Evolutionary conservation across 2,329 filamentous ascomycete genomes (phyloP), one percentile per base, ranked within the genome.

Genomic region (Colletotrichum tofieldiae): DNA sequence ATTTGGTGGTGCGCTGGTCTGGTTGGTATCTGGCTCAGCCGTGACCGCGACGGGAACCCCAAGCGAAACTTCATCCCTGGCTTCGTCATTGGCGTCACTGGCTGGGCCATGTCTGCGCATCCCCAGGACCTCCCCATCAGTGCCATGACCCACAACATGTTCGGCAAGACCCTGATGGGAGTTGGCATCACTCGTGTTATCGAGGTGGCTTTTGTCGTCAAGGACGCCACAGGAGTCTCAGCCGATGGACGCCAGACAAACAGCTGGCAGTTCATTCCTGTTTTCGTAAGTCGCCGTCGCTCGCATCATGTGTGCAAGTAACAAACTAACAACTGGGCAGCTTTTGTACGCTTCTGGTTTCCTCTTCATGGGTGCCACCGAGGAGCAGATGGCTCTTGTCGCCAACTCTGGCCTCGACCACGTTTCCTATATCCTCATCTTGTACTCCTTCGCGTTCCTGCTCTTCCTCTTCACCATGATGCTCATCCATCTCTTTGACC

Each of bases 1-100:
- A 91, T 99, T 63, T 99, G 96, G 96, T 99, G 96, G 96, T 93
- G 92, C 77, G 96, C 96, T 9, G 96, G 96, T 32, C 85, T 99
- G 39, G 89, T 96, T 14, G 96, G 96, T 52, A 89, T 99, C 64
- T 99, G 96, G 96, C 87, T 99, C 49, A 97, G 94, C 81, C 90
- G 91, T 74, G 94, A 92, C 79, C 91, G 94, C 68, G 91, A 96
- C 74, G 96, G 96, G 63, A 88, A 91, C 52, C 95, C 96, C 11
- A 95, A 96, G 86, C 90, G 96, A 76, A 99, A 99, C 84, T 91
- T 99, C 73, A 91, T 99, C 66, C 96, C 96, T 0, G 95, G 91
- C 16, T 93, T 98, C 74, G 94, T 99, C 70, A 93, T 99, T 72
- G 82, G 97, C 73, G 84, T 99, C 67, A 99, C 96, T 1, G 96